A percentile compares a stretch with the other conserved stretches of the same genome.
Conservation (phyloP, 768 basidiomycete species). For the Phlegmacium glaucopus region DNA sequence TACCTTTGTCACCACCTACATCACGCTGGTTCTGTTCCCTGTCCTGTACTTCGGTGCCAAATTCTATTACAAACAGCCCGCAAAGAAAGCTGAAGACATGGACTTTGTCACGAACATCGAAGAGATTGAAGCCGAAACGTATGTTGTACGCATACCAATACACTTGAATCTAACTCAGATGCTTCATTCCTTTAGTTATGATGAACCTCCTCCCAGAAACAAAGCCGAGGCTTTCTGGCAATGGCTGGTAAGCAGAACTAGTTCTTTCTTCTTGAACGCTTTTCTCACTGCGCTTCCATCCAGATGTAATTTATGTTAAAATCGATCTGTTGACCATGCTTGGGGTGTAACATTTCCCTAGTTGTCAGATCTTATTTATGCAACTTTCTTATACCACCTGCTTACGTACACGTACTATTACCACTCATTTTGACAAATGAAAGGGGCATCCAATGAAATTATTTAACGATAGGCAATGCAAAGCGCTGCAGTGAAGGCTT, state of each 20-base stretch:
- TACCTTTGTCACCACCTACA: slow-evolving; percentile 82
- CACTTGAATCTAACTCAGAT: not conserved
- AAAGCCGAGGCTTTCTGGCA: slow-evolving; percentile 68
- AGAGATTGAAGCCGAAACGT: slow-evolving; percentile 66
- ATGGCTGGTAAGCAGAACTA: slow-evolving; percentile 64
- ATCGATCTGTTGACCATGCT: not conserved
- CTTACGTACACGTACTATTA: not conserved
- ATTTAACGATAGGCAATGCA: too few species aligned
- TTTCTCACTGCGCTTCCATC: not conserved
- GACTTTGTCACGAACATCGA: slow-evolving; percentile 75
- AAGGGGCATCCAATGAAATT: too few species aligned
- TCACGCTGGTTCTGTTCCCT: slow-evolving; percentile 72
- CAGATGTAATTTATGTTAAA: not conserved
- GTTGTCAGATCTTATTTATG: too few species aligned
- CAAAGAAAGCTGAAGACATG: slow-evolving; percentile 63
- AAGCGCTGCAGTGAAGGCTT: too few species aligned
- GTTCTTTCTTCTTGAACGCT: not conserved
- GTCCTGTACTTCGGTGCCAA: slow-evolving; percentile 63
- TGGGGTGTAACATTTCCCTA: not conserved
- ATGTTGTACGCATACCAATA: slow-evolving; percentile 18
- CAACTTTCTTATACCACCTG: too few species aligned
- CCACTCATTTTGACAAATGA: not conserved
- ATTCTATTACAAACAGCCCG: slow-evolving; percentile 45
- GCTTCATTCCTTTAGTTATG: slow-evolving; percentile 37
- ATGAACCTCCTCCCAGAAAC: slow-evolving; percentile 71